These are phyloP conservation scores for Aurinia saxatilis DNA, from an alignment of 345 rosid genomes.

Conservation along the genomic window DNA sequence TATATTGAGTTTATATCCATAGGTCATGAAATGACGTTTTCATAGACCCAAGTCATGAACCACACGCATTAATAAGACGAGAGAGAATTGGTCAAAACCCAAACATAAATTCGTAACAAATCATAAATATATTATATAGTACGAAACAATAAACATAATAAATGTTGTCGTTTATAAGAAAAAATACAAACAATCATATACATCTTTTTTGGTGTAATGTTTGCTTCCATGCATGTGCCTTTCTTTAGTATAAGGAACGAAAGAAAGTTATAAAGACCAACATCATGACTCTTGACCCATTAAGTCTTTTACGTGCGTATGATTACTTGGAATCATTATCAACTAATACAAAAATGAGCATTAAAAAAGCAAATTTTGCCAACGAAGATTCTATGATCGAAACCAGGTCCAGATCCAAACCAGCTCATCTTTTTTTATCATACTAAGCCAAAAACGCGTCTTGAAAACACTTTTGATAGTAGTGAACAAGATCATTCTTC, in stretches of 20 bases:
- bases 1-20: background rate
- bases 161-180: background rate
- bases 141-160: background rate
- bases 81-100: background rate
- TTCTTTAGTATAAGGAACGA: background rate
- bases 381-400: conserved; percentile 20
- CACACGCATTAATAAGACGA: background rate
- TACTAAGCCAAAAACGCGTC: conserved; percentile 16
- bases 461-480: background rate
- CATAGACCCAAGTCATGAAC: background rate
- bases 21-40: background rate
- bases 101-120: background rate
- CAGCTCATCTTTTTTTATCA: conserved; percentile 22
- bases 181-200: background rate
- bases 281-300: conserved; percentile 15
- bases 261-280: background rate
- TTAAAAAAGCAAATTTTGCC: conserved; percentile 11
- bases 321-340: conserved; percentile 24
- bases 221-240: conserved; percentile 15
- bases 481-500: conserved; percentile 1
- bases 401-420: conserved; percentile 15
- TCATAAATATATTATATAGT: background rate
- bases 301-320: conserved; percentile 17
- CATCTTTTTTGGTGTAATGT: background rate
- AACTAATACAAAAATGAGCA: background rate